Evolutionary conservation across 2,329 filamentous ascomycete species (phyloP).

Genomic region (Trichoderma atrobrunneum): DNA sequence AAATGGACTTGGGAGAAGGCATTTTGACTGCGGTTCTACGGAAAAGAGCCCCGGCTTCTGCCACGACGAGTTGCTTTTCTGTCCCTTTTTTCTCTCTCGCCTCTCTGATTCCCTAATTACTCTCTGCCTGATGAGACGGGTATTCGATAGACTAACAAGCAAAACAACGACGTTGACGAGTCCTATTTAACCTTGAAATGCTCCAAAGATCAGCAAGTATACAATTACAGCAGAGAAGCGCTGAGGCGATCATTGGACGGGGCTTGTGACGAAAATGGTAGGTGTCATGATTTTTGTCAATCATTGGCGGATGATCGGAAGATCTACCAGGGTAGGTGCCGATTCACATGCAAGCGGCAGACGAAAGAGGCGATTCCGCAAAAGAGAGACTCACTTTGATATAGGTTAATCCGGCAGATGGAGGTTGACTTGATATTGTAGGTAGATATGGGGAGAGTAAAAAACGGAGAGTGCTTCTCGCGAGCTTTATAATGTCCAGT

Average conservation of each 20-base stretch:
- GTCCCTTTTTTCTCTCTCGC: background rate
- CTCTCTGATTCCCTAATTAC: background rate
- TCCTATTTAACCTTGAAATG: constrained; percentile 4
- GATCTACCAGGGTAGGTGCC: background rate
- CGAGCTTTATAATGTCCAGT: background rate
- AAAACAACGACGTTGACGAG: background rate
- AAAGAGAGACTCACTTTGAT: background rate
- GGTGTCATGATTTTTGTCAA: background rate
- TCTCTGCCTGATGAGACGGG: background rate
- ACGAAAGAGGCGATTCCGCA: background rate
- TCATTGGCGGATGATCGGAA: constrained; percentile 3
- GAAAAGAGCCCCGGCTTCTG: background rate
- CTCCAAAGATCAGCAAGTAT: constrained; percentile 7
- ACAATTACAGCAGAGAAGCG: background rate
- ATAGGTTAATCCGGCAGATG: background rate
- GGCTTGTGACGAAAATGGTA: constrained; percentile 19
- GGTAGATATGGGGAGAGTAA: background rate
- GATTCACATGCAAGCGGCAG: constrained; percentile 8
- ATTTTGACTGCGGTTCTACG: constrained; percentile 7
- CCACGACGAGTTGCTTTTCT: background rate
- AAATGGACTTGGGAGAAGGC: constrained; percentile 18
- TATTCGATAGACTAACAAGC: background rate
- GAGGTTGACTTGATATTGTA: background rate
- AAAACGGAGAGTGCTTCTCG: background rate
- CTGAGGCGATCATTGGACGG: constrained; percentile 4